A percentile compares a stretch with the other conserved stretches of the same genome.
These are phyloP conservation scores for Trypanosoma brucei DNA, from an alignment of 208 protist genomes.

Conservation along the genomic window DNA sequence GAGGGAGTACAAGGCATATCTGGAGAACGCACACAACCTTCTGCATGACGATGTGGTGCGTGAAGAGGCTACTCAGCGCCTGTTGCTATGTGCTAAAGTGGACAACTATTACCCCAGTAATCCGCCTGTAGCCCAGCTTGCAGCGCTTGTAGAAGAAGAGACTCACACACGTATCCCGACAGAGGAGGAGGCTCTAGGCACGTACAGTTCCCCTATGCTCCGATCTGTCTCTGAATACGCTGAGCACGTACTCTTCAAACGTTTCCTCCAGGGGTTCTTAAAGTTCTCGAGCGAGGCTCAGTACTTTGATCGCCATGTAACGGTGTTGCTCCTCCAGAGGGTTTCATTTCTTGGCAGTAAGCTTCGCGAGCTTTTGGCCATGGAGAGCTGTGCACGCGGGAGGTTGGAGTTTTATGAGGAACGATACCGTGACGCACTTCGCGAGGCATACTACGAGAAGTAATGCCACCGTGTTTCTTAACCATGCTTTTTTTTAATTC, in stretches of 20 bases:
- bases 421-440: slow-evolving; percentile 16
- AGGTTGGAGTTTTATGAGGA: slow-evolving; percentile 34
- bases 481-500: background rate
- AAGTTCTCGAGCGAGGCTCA: slow-evolving; percentile 26
- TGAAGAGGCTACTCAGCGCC: slow-evolving; percentile 6
- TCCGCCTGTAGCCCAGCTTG: slow-evolving; percentile 4
- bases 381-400: slow-evolving; percentile 28
- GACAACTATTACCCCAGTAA: slow-evolving; percentile 4
- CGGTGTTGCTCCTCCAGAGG: slow-evolving; percentile 24
- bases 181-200: slow-evolving; percentile 9
- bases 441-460: background rate
- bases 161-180: slow-evolving; percentile 11
- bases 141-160: slow-evolving; percentile 15
- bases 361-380: slow-evolving; percentile 24
- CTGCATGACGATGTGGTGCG: background rate
- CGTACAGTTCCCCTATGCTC: slow-evolving; percentile 11
- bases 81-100: background rate
- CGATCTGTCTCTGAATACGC: slow-evolving; percentile 13
- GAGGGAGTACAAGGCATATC: background rate
- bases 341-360: slow-evolving; percentile 29
- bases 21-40: slow-evolving; percentile 5
- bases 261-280: slow-evolving; percentile 35
- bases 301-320: slow-evolving; percentile 37
- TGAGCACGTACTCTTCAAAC: slow-evolving; percentile 13
- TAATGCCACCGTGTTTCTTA: slow-evolving; percentile 11